These are phyloP conservation scores for Aspergillus heteromorphus DNA, from an alignment of 495 filamentous ascomycete species.

Conservation along the genomic window DNA sequence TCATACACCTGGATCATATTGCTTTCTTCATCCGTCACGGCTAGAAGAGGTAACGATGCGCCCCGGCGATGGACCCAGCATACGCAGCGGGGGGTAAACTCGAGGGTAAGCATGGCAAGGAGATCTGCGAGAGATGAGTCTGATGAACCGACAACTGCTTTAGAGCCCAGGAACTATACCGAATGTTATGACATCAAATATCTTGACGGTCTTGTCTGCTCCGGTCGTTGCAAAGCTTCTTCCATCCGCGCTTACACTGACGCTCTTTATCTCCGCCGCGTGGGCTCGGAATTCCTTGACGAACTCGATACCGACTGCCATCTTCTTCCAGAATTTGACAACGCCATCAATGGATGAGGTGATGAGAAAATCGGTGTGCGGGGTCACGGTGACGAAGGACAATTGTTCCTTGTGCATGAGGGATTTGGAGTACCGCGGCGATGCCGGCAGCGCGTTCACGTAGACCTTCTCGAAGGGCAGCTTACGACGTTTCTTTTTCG, in stretches of 20 bases:
- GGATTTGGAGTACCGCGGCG: conserved; percentile 84
- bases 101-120: conserved; percentile 69
- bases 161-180: conserved; percentile 34
- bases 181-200: conserved; percentile 95
- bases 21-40: conserved; percentile 77
- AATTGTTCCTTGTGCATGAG: conserved; percentile 98
- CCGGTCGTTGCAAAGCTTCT: conserved; percentile 91
- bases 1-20: conserved; percentile 77
- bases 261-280: conserved; percentile 73
- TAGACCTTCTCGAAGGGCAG: conserved; percentile 94
- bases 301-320: conserved; percentile 84
- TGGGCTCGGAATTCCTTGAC: conserved; percentile 97
- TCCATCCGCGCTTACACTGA: conserved; percentile 81
- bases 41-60: conserved; percentile 78
- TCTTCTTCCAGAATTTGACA: conserved; percentile 99
- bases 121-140: conserved; percentile 51
- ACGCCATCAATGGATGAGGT: conserved; percentile 88
- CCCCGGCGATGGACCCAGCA: conserved; percentile 93
- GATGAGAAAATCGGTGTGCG: conserved; percentile 87
- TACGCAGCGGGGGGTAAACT: conserved; percentile 68
- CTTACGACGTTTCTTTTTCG: conserved; percentile 85
- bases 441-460: conserved; percentile 79
- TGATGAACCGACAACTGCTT: not conserved
- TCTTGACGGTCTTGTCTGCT: conserved; percentile 80
- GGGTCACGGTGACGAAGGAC: conserved; percentile 78